Conservation (phyloP, 805 yeast genomes). For the Saturnispora galanensis region DNA sequence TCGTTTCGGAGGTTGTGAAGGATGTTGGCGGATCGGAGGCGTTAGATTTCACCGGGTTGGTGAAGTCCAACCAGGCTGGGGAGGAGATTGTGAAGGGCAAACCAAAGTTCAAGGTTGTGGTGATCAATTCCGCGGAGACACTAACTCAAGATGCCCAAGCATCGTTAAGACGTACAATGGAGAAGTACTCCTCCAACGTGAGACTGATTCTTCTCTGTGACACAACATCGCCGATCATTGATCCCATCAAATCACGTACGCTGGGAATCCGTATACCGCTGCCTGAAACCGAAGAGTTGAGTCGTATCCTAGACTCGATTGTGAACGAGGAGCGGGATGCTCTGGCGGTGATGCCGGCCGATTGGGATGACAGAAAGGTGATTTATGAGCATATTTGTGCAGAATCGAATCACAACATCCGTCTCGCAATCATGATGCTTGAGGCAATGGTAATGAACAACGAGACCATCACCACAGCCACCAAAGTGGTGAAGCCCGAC, state of each 20-base stretch:
- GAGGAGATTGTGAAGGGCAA: slow-evolving; percentile 10
- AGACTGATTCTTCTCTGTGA: slow-evolving; percentile 79
- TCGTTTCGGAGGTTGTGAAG: slow-evolving; percentile 86
- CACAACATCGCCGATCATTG: slow-evolving; percentile 82
- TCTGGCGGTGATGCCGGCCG: slow-evolving; percentile 22
- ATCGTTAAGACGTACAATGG: slow-evolving; percentile 93
- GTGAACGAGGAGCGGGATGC: slow-evolving; percentile 45
- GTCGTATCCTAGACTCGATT: slow-evolving; percentile 43
- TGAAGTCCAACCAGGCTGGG: slow-evolving; percentile 10
- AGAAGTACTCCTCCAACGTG: slow-evolving; percentile 80
- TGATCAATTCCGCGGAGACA: slow-evolving; percentile 87
- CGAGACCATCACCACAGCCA: slow-evolving; percentile 36
- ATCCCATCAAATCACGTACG: slow-evolving; percentile 92
- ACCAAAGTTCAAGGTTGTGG: slow-evolving; percentile 65
- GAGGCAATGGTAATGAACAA: slow-evolving; percentile 75
- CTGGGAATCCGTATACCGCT: slow-evolving; percentile 80
- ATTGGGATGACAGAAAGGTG: slow-evolving; percentile 24
- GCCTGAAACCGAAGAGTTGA: slow-evolving; percentile 56
- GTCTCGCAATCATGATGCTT: slow-evolving; percentile 67
- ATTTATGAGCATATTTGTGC: slow-evolving; percentile 44
- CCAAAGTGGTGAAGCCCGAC: slow-evolving; percentile 63
- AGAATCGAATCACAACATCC: slow-evolving; percentile 57
- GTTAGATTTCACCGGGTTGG: slow-evolving; percentile 59
- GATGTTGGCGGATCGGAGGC: slow-evolving; percentile 94
- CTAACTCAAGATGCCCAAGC: slow-evolving; percentile 92